phyloP scores from a whole-genome alignment of 2,329 filamentous ascomycete species.

The Calycina marina region DNA sequence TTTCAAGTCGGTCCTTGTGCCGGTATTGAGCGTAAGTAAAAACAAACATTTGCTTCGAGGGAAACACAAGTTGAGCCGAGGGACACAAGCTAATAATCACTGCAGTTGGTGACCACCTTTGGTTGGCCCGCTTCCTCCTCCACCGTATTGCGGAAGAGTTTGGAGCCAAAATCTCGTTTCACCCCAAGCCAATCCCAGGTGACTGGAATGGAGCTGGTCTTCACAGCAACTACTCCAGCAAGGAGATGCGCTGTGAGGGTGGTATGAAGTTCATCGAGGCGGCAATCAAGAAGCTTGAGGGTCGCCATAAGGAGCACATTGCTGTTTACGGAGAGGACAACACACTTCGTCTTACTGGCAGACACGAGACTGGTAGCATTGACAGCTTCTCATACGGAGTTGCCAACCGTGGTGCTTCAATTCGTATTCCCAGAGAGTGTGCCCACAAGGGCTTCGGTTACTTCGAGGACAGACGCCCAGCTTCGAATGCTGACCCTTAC shows the following conservation, averaged over 20 bases:
- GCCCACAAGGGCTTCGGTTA: slow-evolving; percentile 86
- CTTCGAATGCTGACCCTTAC: slow-evolving; percentile 79
- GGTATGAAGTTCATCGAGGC: slow-evolving; percentile 93
- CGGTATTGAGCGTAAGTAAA: slow-evolving; percentile 60
- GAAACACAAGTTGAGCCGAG: neutral
- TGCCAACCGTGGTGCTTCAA: slow-evolving; percentile 87
- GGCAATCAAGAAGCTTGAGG: slow-evolving; percentile 70
- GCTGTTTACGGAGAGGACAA: slow-evolving; percentile 94
- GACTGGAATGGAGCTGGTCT: slow-evolving; percentile 96
- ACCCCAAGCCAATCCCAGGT: slow-evolving; percentile 89
- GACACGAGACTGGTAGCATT: slow-evolving; percentile 86
- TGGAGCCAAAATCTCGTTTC: slow-evolving; percentile 85
- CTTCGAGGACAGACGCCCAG: slow-evolving; percentile 75
- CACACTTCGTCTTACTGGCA: slow-evolving; percentile 81
- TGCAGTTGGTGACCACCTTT: slow-evolving; percentile 85
- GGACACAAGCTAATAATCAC: slow-evolving; percentile 2
- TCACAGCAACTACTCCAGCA: slow-evolving; percentile 85
- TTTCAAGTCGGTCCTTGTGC: slow-evolving; percentile 88
- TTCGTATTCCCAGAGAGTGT: slow-evolving; percentile 77
- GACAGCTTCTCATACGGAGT: slow-evolving; percentile 90
- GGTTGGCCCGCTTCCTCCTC: slow-evolving; percentile 81
- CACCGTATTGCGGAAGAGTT: slow-evolving; percentile 92
- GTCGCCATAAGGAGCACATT: slow-evolving; percentile 71
- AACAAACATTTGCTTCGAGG: neutral
- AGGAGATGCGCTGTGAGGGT: slow-evolving; percentile 76